Base-by-base conservation (phyloP, 208 protist species). In the Trypanosoma boissoni region DNA sequence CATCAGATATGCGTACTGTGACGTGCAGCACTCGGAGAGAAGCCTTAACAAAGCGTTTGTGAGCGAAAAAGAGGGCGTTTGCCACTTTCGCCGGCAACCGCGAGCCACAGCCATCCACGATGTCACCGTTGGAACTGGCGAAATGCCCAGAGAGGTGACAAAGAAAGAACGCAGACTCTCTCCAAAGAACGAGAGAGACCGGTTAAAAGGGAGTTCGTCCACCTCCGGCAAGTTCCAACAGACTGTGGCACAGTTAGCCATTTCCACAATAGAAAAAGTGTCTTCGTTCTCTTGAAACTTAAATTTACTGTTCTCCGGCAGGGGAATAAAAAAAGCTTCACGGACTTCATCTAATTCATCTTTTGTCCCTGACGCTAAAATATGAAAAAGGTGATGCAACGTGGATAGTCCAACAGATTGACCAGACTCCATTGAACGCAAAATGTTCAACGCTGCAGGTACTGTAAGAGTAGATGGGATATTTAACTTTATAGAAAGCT, bases 201-300 rank as follows among this genome's bases (percentile, higher is more conserved):
- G 28, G 24, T 58, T 41, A 26, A 60, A 54, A 16, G 53, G 7
- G 31, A 16, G 28, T 26, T 29, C 55, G 52, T 67, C 29, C 59
- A 29, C 21, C 20, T 39, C 8, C 2, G 56, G 14, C 27, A 44
- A 31, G 27, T 39, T n/a, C 76, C 83, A 91, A 41, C 71, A 84
- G 46, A 91, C 70, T 27, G 78, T 66, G 12, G 42, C 58, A 9
- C 72, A 66, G 1, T 59, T 65, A 1, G 72, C 73, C 71, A 91
- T 49, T 31, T 74, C 67, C 20, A 43, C 20, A 2, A 74, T 54
- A 29, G 70, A 36, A 55, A 69, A 63, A 21, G 29, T n/a, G 4
- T n/a, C 52, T 36, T 18, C 32, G 3, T 27, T 6, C 18, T 29
- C 31, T 6, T 39, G 34, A 39, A 39, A 39, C 34, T 39, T 0